Evolutionary conservation across 176 grass and related monocot species (phyloP), one percentile per base, ranked within the genome.

Genomic region (Bromus sterilis): DNA sequence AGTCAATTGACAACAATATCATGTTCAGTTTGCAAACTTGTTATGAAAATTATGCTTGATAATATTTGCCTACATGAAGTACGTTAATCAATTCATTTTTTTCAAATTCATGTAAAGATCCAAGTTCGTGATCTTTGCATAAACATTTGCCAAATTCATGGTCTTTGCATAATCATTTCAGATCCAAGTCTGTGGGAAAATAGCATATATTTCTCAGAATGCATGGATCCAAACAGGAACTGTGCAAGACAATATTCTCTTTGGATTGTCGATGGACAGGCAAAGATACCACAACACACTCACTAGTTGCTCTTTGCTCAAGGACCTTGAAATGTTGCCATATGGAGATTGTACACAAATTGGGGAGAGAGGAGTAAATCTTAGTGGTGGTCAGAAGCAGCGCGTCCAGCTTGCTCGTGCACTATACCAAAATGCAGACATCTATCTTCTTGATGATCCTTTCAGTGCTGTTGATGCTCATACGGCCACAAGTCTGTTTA

Each of bases 351-450:
- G 43, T 61, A 98, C 95, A 71, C 80, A 95, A 89, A 98, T 98
- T 55, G 92, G 95, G 30, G 95, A 98, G 79, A 89, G 95, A 86
- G 92, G 95, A 8, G 40, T 95, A 80, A 93, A 95, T 86, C 91
- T 98, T 33, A 98, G 95, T 56, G 95, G 95, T 13, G 95, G 95
- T 21, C 95, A 98, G 85, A 98, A 98, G 80, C 95, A 98, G 66
- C 88, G 90, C 15, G 59, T 95, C 76, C 95, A 98, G 85, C 84
- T 95, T 74, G 95, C 95, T 78, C 92, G 92, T 82, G 92, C 95
- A 48, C 76, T 98, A 41, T 93, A 98, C 72, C 79, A 93, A 87
- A 83, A 95, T 84, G 88, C 92, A 18, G 92, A 98, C 41, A 86
- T 91, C 58, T 98, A 98, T 87, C 86, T 98, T 34, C 89, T 98